Evolutionary conservation across 2,329 filamentous ascomycete genomes (phyloP), one percentile per base, ranked within the genome.

Genomic region (Helotiales sp.): DNA sequence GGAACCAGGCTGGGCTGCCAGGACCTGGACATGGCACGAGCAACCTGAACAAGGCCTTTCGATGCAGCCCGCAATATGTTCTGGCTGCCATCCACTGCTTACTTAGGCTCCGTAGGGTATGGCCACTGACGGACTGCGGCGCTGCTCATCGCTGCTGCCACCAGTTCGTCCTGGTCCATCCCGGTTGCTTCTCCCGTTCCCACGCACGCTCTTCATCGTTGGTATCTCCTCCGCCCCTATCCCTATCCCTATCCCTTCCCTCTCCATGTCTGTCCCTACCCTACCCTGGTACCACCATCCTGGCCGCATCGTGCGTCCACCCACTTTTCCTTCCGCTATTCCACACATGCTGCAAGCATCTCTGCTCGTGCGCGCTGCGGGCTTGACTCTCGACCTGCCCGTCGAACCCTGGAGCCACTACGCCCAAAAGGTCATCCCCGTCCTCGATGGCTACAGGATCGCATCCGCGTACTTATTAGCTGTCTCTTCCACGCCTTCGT

Each of bases 81-180:
- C n/a, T n/a, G n/a, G n/a, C n/a, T n/a, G n/a, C n/a, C n/a, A n/a
- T n/a, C n/a, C n/a, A n/a, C n/a, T n/a, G n/a, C n/a, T n/a, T n/a
- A n/a, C n/a, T n/a, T n/a, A n/a, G n/a, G n/a, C n/a, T n/a, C n/a
- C n/a, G n/a, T n/a, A n/a, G n/a, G n/a, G n/a, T n/a, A n/a, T n/a
- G n/a, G n/a, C n/a, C n/a, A n/a, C n/a, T n/a, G n/a, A n/a, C n/a
- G n/a, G n/a, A n/a, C n/a, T n/a, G n/a, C n/a, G n/a, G n/a, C n/a
- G n/a, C n/a, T n/a, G n/a, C n/a, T 19, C 36, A 19, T 47, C 42
- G 3, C 44, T 48, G 3, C 52, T 38, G n/a, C 52, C 52, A 54
- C 30, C 52, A 48, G 44, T 55, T 48, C 30, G 42, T 55, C 25
- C 42, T 48, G 22, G 42, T 55, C 25, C 42, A 49, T 55, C 52